Evolutionary conservation across 495 filamentous ascomycete genomes (phyloP).

Genomic region (Lentithecium fluviatile): DNA sequence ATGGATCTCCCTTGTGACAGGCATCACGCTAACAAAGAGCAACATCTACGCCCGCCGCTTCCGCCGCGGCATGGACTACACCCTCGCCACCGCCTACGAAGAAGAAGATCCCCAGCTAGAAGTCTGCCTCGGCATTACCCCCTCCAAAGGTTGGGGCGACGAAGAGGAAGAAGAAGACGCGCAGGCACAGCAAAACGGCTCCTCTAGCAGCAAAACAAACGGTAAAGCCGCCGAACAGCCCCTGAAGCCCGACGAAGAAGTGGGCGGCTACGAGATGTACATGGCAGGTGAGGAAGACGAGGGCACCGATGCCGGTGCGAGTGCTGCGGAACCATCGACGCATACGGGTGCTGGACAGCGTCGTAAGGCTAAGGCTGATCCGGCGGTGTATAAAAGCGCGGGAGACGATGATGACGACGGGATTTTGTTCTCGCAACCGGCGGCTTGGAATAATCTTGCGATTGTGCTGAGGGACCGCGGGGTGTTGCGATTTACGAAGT

Average conservation of each 20-base stretch:
- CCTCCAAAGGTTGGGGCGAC: constrained; percentile 77
- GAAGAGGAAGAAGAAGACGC: constrained; percentile 53
- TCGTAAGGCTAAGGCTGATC: constrained; percentile 44
- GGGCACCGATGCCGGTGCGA: constrained; percentile 47
- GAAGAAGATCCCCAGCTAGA: constrained; percentile 79
- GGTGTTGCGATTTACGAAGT: constrained; percentile 91
- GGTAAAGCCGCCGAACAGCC: constrained; percentile 20
- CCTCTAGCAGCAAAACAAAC: neutral
- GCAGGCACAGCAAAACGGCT: neutral
- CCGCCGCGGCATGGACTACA: constrained; percentile 84
- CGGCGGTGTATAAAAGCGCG: constrained; percentile 77
- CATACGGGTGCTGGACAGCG: constrained; percentile 43
- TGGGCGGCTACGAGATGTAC: constrained; percentile 88
- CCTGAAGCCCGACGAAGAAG: constrained; percentile 46
- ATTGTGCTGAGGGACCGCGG: constrained; percentile 86
- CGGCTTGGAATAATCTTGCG: constrained; percentile 84
- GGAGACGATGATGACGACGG: constrained; percentile 75
- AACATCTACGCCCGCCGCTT: constrained; percentile 76
- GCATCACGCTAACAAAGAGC: constrained; percentile 60
- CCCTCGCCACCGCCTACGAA: constrained; percentile 80
- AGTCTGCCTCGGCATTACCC: constrained; percentile 79
- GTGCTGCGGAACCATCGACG: constrained; percentile 19
- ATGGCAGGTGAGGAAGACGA: constrained; percentile 79
- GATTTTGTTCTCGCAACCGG: constrained; percentile 83
- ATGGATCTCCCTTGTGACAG: constrained; percentile 81